Base-by-base conservation (phyloP, 768 basidiomycete genomes). In the Tulasnella sp. region DNA sequence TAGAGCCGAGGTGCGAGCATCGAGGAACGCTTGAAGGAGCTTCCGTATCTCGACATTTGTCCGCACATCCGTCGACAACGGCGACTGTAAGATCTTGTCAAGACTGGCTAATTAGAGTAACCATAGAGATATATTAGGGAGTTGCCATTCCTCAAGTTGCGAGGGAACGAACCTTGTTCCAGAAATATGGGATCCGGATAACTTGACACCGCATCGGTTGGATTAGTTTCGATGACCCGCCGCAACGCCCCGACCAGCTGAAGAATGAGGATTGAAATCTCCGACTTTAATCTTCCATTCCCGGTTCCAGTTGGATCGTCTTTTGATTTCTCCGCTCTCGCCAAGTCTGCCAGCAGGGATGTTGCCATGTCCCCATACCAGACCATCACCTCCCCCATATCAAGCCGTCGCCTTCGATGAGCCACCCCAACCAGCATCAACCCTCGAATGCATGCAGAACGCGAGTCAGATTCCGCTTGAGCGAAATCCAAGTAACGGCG, bases 391-490 rank as follows among this genome's bases (percentile, higher is more conserved):
- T 87, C 86, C 22, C 85, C 80, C 12, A 93, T 79, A 6, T 86
- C 82, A 12, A 90, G 80, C 0, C 82, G 80, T 49, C 89, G 86
- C 38, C 88, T 87, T 29, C 87, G 85, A 80, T 90, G 84, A 14
- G 93, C 85, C 45, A 88, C 87, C 1, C 87, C 88, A 67, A 94
- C 86, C 80, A 91, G 88, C 86, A 90, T 89, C 81, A 91, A 85
- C 2, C 91, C 93, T 3, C 91, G 88, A 68, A 97, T 88, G 77
- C 89, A 87, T n/a, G 89, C 89, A n/a, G 86, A 82, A 19, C 93
- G 87, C 0, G 91, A 90, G 19, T 86, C 84, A 22, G 85, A 82
- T 78, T 93, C 90, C 0, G 90, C 90, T 34, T 87, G 83, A n/a
- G 84, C 83, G 81, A 96, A 95, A 74, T 84, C 82, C 74, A 93